Base-by-base conservation (phyloP, 257 asterid species). In the Nicotiana otophora region DNA sequence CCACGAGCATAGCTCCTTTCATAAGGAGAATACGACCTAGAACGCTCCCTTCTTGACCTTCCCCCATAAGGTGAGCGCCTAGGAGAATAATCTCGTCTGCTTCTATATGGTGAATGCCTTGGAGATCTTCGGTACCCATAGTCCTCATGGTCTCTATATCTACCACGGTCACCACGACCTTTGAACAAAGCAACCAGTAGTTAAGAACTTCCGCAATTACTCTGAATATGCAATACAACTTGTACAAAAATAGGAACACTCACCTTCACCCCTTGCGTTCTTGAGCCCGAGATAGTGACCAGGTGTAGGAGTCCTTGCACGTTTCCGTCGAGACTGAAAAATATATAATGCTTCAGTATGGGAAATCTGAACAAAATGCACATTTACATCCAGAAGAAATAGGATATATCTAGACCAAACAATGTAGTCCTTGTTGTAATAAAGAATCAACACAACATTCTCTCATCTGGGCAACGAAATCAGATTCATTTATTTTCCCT, bases 221-320 rank as follows among this genome's bases (percentile, higher is more conserved):
- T 5, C 82, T 14, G 16, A 80, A 81, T 65, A 54, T 42, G 64
- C 34, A 54, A 64, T 9, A 46, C 63, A 46, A 69, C 10, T 60
- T 54, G 16, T 30, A 81, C 11, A 48, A 58, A 39, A 72, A 7
- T 23, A 20, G 12, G 69, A 82, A 20, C 69, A 87, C 94, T 89
- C 90, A 94, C 97, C 93, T 55, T 92, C 95, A 63, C 88, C 96
- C 84, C 98, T 93, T 65, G 91, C 90, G 84, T 92, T 96, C 84
- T 93, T 94, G 63, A 96, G 95, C 79, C 98, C 99, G 61, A 94
- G 98, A 90, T 96, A 96, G 86, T 93, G 98, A 82, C 99, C 99
- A 82, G 98, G 99, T 66, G 98, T 94, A 5, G 98, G 99, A 82
- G 99, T 89, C 84, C 91, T 83, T 11, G 86, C 74, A 33, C 91